Evolutionary conservation across 768 basidiomycete species (phyloP), one percentile per base, ranked within the genome.

Genomic region (Tricholoma matsutake): DNA sequence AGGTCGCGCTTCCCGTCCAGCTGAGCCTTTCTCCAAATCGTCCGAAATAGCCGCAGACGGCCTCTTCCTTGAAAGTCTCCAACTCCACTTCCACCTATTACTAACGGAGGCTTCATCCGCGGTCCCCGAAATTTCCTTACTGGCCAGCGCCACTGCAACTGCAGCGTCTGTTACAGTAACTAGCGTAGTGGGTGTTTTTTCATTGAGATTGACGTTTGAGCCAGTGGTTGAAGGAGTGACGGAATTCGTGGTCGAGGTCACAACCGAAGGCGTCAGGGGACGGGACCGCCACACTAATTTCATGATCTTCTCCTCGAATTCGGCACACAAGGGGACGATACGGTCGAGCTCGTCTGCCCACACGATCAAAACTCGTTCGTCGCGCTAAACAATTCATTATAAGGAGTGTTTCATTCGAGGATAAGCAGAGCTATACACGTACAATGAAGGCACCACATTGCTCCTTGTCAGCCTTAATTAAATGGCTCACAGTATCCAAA

Each of bases 401-500:
- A 62, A 61, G 62, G 62, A 65, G 57, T 61, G 39, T 37, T 45
- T 55, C 11, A 28, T 45, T 14, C 49, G 20, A 7, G 32, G n/a
- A 34, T 58, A 56, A 13, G 9, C 22, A 47, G 20, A 37, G 34
- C 8, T 18, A 56, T 59, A 53, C 51, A 79, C 83, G 68, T 71
- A 89, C 91, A 57, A 94, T 81, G 71, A 96, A 96, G 11, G 94
- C 94, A 18, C 87, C 94, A 54, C 89, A 93, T 67, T 95, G 93
- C 69, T 95, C 93, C 76, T 94, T 95, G 70, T 95, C 91, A 6
- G 92, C 92, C 41, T 83, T 81, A 6, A 88, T 84, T 43, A 96
- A 77, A 59, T 83, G 80, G 56, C 70, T 67, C 65, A 95, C 85
- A 14, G 83, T 83, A 61, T 91, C 88, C 25, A 96, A 72, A 59